A percentile compares a stretch with the other conserved stretches of the same genome.
Evolutionary conservation across 192 early-diverging fungal genomes (phyloP).

Genomic region (Anaeromyces robustus): DNA sequence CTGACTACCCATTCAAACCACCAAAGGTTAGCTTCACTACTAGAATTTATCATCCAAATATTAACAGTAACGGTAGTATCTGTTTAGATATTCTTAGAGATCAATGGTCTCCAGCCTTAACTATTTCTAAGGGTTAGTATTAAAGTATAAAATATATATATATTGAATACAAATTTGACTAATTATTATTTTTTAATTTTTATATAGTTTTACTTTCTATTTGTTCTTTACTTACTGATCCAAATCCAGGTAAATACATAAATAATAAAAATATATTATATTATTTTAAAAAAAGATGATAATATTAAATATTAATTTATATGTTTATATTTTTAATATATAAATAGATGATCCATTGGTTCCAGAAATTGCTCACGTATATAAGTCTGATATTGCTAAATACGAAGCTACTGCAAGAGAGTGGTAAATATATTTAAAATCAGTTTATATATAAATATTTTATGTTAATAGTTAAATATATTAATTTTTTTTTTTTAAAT

Average conservation of each 20-base stretch:
- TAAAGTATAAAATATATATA: not conserved
- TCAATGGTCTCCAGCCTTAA: conserved; percentile 97
- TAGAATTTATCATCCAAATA: conserved; percentile 96
- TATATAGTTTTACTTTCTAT: conserved; percentile 79
- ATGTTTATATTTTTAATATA: no score
- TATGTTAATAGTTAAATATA: not conserved
- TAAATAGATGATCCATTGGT: conserved; percentile 95
- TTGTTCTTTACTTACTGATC: conserved; percentile 95
- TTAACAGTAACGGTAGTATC: conserved; percentile 95
- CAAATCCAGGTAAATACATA: no score
- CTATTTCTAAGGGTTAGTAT: conserved; percentile 76
- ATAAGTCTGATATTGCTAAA: conserved; percentile 64
- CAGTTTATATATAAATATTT: no score
- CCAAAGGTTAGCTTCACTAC: conserved; percentile 97
- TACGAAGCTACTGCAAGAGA: not conserved
- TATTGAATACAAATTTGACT: conserved; percentile 1
- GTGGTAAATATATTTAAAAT: not conserved
- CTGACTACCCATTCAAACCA: conserved; percentile 96
- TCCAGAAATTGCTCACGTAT: conserved; percentile 92
- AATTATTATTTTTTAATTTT: not conserved
- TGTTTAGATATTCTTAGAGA: conserved; percentile 97
- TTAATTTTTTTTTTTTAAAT: not conserved
- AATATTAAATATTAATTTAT: no score
- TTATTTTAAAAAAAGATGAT: no score
- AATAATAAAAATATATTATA: no score